These are phyloP conservation scores for Irpex rosettiformis DNA, from an alignment of 1,284 basidiomycete species.

Conservation along the genomic window DNA sequence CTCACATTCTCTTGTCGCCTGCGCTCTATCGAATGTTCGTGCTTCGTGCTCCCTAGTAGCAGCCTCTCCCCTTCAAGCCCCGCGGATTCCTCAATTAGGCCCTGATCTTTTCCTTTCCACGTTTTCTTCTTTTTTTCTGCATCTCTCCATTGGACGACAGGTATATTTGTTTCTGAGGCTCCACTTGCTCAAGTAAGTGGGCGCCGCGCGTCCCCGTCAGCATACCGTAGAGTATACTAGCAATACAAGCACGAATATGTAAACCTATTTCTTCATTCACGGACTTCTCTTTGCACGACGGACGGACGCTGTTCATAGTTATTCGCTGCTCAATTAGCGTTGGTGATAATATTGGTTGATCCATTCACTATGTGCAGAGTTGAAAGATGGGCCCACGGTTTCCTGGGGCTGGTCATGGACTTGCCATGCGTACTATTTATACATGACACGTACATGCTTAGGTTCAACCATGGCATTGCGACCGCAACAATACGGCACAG, in stretches of 20 bases:
- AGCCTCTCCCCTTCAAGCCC: not conserved
- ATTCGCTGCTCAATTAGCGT: not conserved
- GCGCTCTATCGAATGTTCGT: not conserved
- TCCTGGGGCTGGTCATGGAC: no score
- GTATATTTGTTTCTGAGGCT: not conserved
- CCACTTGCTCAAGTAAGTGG: not conserved
- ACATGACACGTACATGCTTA: no score
- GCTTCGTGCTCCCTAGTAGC: not conserved
- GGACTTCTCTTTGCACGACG: not conserved
- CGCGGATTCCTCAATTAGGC: not conserved
- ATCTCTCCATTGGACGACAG: slow-evolving; percentile 5
- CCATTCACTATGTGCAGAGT: not conserved
- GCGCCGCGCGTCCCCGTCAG: not conserved
- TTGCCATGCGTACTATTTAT: no score
- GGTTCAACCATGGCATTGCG: no score
- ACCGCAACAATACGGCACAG: no score
- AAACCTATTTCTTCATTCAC: not conserved
- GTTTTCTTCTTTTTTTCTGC: slow-evolving; percentile 8
- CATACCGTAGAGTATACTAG: not conserved
- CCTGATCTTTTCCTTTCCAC: slow-evolving; percentile 1
- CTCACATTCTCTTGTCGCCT: not conserved
- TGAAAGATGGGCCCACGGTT: no score
- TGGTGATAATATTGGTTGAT: not conserved
- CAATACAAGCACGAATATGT: not conserved
- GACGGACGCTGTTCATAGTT: not conserved